Base-by-base conservation (phyloP, 176 grass and related monocot species). In the Guadua angustifolia region DNA sequence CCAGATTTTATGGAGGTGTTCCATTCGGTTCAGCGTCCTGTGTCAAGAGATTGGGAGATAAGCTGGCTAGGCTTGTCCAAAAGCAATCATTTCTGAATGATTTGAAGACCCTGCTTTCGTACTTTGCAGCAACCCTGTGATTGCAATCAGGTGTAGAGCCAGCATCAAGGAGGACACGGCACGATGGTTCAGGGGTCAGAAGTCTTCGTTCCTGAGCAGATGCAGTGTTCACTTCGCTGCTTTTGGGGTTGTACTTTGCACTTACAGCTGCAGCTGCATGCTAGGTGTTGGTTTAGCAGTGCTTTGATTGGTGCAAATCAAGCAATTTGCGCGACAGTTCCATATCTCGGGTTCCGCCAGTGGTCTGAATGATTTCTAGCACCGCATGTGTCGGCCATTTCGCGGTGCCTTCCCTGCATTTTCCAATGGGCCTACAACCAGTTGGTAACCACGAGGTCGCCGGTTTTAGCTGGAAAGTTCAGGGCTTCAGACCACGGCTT, bases 251-350 rank as follows among this genome's bases (percentile, higher is more conserved):
- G 69, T 26, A 49, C 68, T 46, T 49, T 80, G 58, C 47, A 80
- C 50, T 72, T 80, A 55, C 12, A 67, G 59, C 18, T 78, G 46
- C 57, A 88, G n/a, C 65, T 69, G 71, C 78, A 81, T 46, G 39
- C 24, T 50, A 60, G 69, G 59, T 69, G 15, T 67, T 68, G 69
- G 42, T 60, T 70, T 16, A 74, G 35, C 49, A 66, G 47, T 69
- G 60, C n/a, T 44, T 81, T 85, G 1, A 85, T 82, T 83, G 52
- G 13, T 67, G 38, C 42, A 45, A 57, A 56, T 63, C 46, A 53
- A 29, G 13, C 45, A 66, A 43, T 24, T 83, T 73, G 74, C 17
- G 42, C 4, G 7, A 61, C 61, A 75, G n/a, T 17, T 73, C 26
- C 50, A 62, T 75, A 74, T 19, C 39, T 84, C 51, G 68, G 26